Evolutionary conservation across 495 filamentous ascomycete genomes (phyloP).

Genomic region (Mycothermus thermophilus): DNA sequence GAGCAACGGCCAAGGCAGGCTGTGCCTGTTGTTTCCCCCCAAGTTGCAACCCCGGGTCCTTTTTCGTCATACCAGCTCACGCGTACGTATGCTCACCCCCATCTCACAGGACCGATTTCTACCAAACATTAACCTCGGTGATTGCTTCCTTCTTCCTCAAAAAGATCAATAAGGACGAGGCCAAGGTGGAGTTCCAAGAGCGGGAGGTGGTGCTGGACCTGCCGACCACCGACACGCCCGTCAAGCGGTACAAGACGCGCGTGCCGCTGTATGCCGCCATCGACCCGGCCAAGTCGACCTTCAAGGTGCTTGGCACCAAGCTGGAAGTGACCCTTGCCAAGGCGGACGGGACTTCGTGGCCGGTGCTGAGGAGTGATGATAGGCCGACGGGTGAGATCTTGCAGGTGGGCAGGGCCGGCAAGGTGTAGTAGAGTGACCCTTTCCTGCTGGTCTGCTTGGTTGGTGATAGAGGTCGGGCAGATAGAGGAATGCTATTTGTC

Average conservation of each 20-base stretch:
- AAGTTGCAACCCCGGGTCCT: too few species aligned
- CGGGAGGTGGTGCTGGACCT: conserved; percentile 59
- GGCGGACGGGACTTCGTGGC: conserved; percentile 73
- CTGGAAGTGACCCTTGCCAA: conserved; percentile 77
- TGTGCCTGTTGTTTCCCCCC: conserved; percentile 15
- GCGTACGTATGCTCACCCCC: conserved; percentile 5
- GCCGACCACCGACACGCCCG: conserved; percentile 55
- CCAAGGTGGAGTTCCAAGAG: conserved; percentile 51
- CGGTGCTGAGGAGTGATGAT: conserved; percentile 77
- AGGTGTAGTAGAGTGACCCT: conserved; percentile 36
- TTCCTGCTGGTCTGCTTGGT: too few species aligned
- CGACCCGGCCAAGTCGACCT: conserved; percentile 55
- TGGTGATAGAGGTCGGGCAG: too few species aligned
- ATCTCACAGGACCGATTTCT: conserved; percentile 65
- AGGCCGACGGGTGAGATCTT: conserved; percentile 63
- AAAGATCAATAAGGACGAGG: conserved; percentile 77
- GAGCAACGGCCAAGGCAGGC: conserved; percentile 19
- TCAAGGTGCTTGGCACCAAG: conserved; percentile 89
- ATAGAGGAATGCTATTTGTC: too few species aligned
- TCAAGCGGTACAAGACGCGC: conserved; percentile 62
- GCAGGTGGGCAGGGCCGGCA: conserved; percentile 66
- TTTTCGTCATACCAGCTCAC: conserved; percentile 5
- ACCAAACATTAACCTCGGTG: conserved; percentile 74
- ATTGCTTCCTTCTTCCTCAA: conserved; percentile 92
- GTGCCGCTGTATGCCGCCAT: conserved; percentile 68